Percentiles rank a stretch among this genome's conserved stretches.
These are phyloP conservation scores for Pistacia vera DNA, from an alignment of 345 rosid species.

Conservation along the genomic window DNA sequence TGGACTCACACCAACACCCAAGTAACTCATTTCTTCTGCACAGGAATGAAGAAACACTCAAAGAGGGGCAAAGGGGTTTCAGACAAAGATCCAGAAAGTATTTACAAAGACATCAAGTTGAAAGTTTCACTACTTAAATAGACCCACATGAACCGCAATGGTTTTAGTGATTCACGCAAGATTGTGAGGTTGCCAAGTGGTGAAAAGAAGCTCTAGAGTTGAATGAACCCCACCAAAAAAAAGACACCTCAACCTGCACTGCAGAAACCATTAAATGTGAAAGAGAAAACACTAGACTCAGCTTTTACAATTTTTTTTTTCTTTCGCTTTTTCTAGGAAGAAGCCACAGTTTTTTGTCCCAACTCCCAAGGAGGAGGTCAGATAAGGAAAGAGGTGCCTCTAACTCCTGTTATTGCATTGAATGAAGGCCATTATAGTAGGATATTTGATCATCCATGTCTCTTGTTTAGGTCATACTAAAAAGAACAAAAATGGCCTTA, in stretches of 20 bases:
- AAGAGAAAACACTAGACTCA: background rate
- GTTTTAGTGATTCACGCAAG: background rate
- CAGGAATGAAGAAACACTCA: background rate
- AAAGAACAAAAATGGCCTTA: background rate
- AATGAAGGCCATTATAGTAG: background rate
- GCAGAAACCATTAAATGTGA: conserved; percentile 12
- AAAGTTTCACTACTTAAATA: conserved; percentile 28
- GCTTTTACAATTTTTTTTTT: background rate
- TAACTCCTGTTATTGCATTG: conserved; percentile 13
- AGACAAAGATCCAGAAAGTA: background rate
- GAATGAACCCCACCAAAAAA: background rate
- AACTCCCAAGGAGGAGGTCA: conserved; percentile 38
- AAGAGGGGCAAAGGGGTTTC: background rate
- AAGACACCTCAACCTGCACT: conserved; percentile 13
- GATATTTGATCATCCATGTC: conserved; percentile 7
- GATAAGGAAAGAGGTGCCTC: conserved; percentile 23
- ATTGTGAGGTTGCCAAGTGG: conserved; percentile 35
- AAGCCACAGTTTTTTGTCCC: conserved; percentile 34
- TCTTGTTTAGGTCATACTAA: background rate
- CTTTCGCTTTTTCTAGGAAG: conserved; percentile 19
- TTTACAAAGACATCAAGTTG: background rate
- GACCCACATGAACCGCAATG: background rate
- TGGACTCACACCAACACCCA: conserved; percentile 71
- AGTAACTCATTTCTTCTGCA: conserved; percentile 48
- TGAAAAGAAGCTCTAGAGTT: conserved; percentile 5